Percentiles rank a stretch among this genome's conserved stretches.
Evolutionary conservation across 805 yeast genomes (phyloP).

Genomic region (Yarrowia sp.): DNA sequence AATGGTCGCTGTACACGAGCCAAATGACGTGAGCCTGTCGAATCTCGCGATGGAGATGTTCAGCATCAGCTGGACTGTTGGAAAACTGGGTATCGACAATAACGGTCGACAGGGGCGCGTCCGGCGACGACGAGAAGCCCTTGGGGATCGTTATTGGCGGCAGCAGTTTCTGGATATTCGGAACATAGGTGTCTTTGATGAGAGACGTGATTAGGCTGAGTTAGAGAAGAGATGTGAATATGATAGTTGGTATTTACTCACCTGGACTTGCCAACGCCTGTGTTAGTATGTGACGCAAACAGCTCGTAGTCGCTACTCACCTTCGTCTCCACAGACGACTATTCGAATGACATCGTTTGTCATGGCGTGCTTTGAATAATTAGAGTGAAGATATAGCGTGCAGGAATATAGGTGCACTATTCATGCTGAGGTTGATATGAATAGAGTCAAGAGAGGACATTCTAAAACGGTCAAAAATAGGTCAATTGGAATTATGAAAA

Average conservation of each 20-base stretch:
- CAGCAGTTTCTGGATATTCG: conserved; percentile 70
- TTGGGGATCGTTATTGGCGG: conserved; percentile 83
- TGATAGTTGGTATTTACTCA: conserved; percentile 14
- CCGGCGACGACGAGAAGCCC: conserved; percentile 57
- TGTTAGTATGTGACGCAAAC: not conserved
- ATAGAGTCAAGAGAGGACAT: too few relatives aligned
- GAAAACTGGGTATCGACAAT: conserved; percentile 67
- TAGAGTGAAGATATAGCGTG: too few relatives aligned
- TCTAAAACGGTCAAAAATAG: too few relatives aligned
- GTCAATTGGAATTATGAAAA: too few relatives aligned
- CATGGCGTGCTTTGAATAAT: conserved; percentile 11
- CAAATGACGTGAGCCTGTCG: conserved; percentile 86
- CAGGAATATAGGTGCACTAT: too few relatives aligned
- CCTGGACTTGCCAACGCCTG: conserved; percentile 67
- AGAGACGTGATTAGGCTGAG: conserved; percentile 68
- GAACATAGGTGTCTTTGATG: conserved; percentile 75
- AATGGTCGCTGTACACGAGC: conserved; percentile 92
- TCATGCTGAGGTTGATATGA: too few relatives aligned
- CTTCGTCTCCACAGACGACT: conserved; percentile 92
- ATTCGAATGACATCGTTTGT: conserved; percentile 51
- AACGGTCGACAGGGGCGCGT: conserved; percentile 62
- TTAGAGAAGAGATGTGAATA: conserved; percentile 28
- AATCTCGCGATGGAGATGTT: conserved; percentile 63
- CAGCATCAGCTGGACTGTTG: conserved; percentile 53
- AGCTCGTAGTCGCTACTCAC: conserved; percentile 34